phyloP scores from a whole-genome alignment of 2,329 filamentous ascomycete species.

The Diaporthe caulivora region DNA sequence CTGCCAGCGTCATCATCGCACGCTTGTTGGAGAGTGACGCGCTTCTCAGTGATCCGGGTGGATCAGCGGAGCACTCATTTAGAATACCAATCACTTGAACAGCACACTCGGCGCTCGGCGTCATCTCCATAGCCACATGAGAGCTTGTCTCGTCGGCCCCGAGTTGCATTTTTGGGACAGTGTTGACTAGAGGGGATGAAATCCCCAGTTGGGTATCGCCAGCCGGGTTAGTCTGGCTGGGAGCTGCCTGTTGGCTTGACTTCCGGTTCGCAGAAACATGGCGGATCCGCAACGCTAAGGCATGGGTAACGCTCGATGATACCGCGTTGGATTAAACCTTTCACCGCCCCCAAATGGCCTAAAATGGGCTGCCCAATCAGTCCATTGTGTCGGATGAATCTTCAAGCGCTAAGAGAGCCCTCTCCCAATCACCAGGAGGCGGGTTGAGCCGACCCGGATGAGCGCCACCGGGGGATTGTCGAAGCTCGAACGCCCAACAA shows the following conservation, averaged over 20 bases:
- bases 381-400: not conserved
- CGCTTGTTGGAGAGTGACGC: not conserved
- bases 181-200: too few relatives aligned
- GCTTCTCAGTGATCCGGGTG: not conserved
- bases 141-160: too few relatives aligned
- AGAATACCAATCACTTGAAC: not conserved
- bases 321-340: not conserved
- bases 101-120: too few relatives aligned
- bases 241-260: not conserved
- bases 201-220: not conserved
- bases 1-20: not conserved
- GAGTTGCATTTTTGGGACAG: not conserved
- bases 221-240: not conserved
- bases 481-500: not conserved
- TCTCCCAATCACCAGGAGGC: not conserved
- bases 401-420: not conserved
- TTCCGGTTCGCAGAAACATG: not conserved
- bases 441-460: not conserved
- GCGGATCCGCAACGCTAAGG: constrained; percentile 5
- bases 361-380: not conserved
- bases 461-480: not conserved
- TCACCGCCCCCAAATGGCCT: constrained; percentile 1
- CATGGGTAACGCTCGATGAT: not conserved
- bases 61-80: not conserved
- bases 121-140: too few relatives aligned